Conservation (phyloP, 2,329 filamentous ascomycete genomes). For the Xylaria sp. region DNA sequence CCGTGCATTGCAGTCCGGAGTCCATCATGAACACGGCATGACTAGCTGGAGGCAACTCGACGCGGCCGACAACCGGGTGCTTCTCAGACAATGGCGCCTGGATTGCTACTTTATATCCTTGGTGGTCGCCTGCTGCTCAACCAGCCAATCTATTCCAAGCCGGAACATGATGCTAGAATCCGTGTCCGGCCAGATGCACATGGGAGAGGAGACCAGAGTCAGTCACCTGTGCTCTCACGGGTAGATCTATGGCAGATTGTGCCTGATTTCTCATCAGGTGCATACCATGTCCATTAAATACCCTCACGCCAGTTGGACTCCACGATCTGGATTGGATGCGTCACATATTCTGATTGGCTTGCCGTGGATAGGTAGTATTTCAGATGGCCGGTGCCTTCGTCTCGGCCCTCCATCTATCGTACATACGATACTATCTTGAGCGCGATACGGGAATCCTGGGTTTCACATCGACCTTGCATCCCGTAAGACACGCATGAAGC, state of each 20-base stretch:
- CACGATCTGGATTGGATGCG: not conserved
- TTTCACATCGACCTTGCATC: conserved; percentile 14
- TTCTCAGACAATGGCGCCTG: conserved; percentile 15
- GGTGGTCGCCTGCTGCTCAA: conserved; percentile 20
- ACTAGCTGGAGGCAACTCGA: conserved; percentile 24
- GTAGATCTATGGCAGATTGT: conserved; percentile 2
- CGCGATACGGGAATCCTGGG: not conserved
- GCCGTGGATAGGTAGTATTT: not conserved
- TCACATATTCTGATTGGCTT: conserved; percentile 3
- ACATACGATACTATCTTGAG: not conserved
- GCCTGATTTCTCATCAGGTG: conserved; percentile 1
- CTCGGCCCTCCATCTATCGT: not conserved
- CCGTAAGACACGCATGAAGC: conserved; percentile 10
- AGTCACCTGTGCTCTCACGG: conserved; percentile 4
- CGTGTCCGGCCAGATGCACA: conserved; percentile 12
- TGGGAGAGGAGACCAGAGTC: conserved; percentile 4
- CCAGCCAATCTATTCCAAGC: not conserved
- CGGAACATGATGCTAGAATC: conserved; percentile 6
- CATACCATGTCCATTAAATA: not conserved
- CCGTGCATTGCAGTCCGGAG: conserved; percentile 2
- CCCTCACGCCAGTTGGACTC: conserved; percentile 5
- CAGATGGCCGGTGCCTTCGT: not conserved
- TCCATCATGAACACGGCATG: conserved; percentile 15
- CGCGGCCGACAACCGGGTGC: conserved; percentile 27
- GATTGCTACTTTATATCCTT: conserved; percentile 9